Evolutionary conservation across 2,329 filamentous ascomycete species (phyloP).

Genomic region (Pleurostoma richardsiae): DNA sequence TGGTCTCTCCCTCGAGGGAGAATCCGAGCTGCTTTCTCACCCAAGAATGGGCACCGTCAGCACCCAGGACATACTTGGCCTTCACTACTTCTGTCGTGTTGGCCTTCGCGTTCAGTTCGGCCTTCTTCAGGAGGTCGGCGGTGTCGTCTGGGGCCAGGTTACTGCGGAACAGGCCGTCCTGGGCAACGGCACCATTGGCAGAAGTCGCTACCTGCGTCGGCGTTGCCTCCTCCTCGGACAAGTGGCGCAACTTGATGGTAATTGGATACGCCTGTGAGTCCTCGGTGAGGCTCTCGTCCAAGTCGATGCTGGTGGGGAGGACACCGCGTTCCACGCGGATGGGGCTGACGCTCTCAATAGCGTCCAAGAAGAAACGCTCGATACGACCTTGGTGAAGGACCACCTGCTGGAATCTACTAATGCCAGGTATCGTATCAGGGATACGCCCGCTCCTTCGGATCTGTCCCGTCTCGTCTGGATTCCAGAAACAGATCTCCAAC

Average conservation of each 20-base stretch:
- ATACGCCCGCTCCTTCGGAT: conserved; percentile 56
- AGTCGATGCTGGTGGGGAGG: conserved; percentile 47
- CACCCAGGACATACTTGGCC: conserved; percentile 62
- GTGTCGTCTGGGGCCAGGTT: conserved; percentile 45
- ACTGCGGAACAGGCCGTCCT: conserved; percentile 54
- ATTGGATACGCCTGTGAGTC: conserved; percentile 54
- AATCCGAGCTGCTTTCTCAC: conserved; percentile 48
- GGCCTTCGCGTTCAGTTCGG: conserved; percentile 18
- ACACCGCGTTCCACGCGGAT: conserved; percentile 56
- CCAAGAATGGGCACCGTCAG: conserved; percentile 66
- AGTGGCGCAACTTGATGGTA: conserved; percentile 50
- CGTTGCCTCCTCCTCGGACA: conserved; percentile 53
- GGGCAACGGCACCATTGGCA: conserved; percentile 28
- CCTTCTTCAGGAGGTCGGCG: conserved; percentile 15
- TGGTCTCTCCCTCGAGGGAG: conserved; percentile 17
- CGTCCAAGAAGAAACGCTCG: conserved; percentile 61
- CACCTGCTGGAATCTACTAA: conserved; percentile 60
- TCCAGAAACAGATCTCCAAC: conserved; percentile 61
- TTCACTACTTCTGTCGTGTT: conserved; percentile 37
- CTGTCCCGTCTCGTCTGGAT: conserved; percentile 53
- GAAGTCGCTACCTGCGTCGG: conserved; percentile 26
- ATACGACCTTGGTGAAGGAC: conserved; percentile 69
- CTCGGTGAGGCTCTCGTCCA: conserved; percentile 45
- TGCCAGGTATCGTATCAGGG: conserved; percentile 55
- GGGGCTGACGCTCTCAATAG: conserved; percentile 48